These are phyloP conservation scores for Ophiosphaerella narmari DNA, from an alignment of 2,329 filamentous ascomycete species.

Conservation along the genomic window DNA sequence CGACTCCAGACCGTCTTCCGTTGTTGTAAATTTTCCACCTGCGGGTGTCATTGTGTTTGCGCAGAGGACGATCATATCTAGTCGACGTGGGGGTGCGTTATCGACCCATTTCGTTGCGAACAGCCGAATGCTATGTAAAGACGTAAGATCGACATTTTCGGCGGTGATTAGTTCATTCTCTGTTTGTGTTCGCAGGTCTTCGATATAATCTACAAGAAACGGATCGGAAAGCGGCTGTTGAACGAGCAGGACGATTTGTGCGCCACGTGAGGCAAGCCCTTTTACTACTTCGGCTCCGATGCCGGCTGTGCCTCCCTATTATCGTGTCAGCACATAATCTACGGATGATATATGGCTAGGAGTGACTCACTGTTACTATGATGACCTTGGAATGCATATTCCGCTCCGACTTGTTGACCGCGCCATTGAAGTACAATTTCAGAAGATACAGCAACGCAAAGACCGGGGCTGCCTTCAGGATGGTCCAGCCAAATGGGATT, in stretches of 20 bases:
- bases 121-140: conserved; percentile 84
- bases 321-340: conserved; percentile 17
- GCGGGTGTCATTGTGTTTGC: conserved; percentile 76
- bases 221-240: conserved; percentile 79
- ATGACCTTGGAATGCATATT: conserved; percentile 93
- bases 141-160: conserved; percentile 88
- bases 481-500: conserved; percentile 58
- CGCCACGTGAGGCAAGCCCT: conserved; percentile 78
- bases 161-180: conserved; percentile 90
- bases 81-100: conserved; percentile 82
- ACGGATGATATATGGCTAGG: not conserved
- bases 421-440: conserved; percentile 80
- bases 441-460: conserved; percentile 59
- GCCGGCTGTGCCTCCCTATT: conserved; percentile 83
- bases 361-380: conserved; percentile 74
- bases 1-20: conserved; percentile 79
- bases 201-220: conserved; percentile 90
- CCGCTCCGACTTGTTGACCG: conserved; percentile 73
- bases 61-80: conserved; percentile 91
- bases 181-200: conserved; percentile 78
- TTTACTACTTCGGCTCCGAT: conserved; percentile 79
- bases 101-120: conserved; percentile 99
- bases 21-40: conserved; percentile 64
- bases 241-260: conserved; percentile 88
- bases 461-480: conserved; percentile 59